These are phyloP conservation scores for Metschnikowia reukaufii DNA, from an alignment of 805 yeast genomes.

Conservation along the genomic window DNA sequence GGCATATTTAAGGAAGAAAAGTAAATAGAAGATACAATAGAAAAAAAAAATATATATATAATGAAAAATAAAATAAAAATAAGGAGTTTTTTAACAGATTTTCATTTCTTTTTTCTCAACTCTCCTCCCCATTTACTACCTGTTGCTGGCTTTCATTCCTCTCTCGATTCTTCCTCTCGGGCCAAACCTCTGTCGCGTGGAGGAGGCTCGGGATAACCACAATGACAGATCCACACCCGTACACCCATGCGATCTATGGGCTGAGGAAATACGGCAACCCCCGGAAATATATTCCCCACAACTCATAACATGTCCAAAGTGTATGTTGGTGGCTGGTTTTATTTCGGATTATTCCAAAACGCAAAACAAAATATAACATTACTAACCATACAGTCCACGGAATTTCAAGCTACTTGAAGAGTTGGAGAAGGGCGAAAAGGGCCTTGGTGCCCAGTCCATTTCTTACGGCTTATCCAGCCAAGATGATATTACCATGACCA, in stretches of 20 bases:
- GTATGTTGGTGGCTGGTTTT: conserved; percentile 32
- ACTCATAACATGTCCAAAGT: conserved; percentile 42
- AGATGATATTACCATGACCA: conserved; percentile 89
- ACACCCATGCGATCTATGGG: conserved; percentile 4
- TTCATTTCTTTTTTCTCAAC: no score
- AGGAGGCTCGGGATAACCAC: conserved; percentile 3
- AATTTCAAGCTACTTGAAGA: conserved; percentile 94
- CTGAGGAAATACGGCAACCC: neutral
- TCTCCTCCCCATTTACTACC: no score
- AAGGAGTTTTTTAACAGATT: no score
- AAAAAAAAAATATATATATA: no score
- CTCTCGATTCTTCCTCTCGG: no score
- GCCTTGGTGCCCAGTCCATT: conserved; percentile 93
- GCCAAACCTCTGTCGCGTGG: conserved; percentile 8
- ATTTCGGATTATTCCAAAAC: no score
- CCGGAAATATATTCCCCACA: conserved; percentile 1
- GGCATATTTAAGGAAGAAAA: no score
- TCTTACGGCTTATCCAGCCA: conserved; percentile 90
- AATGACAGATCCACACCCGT: conserved; percentile 9
- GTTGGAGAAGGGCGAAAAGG: conserved; percentile 97
- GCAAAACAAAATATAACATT: neutral
- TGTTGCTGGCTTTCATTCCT: no score
- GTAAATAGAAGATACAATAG: no score
- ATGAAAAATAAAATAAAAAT: no score
- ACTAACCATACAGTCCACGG: conserved; percentile 62